A percentile compares a stretch with the other conserved stretches of the same genome.
phyloP scores from a whole-genome alignment of 139 green algal genomes.

The Desmodesmus armatus region DNA sequence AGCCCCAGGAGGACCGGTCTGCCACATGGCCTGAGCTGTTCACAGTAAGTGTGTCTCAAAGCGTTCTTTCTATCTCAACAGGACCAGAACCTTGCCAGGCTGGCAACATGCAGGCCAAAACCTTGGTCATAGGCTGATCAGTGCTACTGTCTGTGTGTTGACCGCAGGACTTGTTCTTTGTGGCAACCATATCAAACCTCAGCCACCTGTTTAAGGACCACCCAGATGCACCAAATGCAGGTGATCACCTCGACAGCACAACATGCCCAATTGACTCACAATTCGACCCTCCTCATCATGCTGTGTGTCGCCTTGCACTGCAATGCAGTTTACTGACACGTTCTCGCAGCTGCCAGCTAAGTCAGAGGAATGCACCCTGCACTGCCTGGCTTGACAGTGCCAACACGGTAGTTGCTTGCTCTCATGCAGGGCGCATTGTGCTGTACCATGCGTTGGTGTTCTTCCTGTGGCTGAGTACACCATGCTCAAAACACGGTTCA shows the following conservation, averaged over 20 bases:
- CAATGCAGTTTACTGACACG: no score
- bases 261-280: no score
- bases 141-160: no score
- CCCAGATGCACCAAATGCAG: slow-evolving; percentile 27
- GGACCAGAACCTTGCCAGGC: no score
- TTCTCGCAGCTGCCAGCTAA: no score
- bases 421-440: slow-evolving; percentile 9
- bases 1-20: background rate
- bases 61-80: no score
- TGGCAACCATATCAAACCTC: slow-evolving; percentile 19
- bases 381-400: background rate
- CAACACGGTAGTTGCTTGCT: background rate
- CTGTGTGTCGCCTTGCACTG: no score
- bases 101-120: no score
- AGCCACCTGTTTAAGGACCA: slow-evolving; percentile 8
- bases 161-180: slow-evolving; percentile 36
- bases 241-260: background rate
- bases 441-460: slow-evolving; percentile 22
- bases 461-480: slow-evolving; percentile 28
- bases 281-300: no score
- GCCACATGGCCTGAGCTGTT: slow-evolving; percentile 19
- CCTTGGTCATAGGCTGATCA: no score
- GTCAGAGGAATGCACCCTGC: no score
- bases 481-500: background rate
- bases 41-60: no score